phyloP scores from a whole-genome alignment of 352 stramenopile genomes.

The Globisporangium uncinulatum region DNA sequence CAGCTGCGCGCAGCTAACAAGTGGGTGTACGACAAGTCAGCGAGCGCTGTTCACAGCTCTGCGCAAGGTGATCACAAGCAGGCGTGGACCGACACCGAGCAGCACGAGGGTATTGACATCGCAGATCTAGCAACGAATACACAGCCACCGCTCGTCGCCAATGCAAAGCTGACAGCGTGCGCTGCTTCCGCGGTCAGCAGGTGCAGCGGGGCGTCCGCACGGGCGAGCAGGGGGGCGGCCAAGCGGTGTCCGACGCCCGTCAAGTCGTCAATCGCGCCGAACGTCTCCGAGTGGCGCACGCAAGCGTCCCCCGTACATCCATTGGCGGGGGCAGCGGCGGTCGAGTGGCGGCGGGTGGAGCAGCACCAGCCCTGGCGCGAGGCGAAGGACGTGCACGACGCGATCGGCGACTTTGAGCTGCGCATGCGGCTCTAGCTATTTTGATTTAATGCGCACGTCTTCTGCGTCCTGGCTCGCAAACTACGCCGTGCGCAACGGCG shows the following conservation, averaged over 20 bases:
- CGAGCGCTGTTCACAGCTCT: not conserved
- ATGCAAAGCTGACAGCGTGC: not conserved
- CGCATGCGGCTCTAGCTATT: constrained; percentile 17
- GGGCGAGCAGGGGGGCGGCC: constrained; percentile 3
- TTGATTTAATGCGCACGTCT: constrained; percentile 6
- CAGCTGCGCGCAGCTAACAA: constrained; percentile 33
- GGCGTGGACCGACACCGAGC: constrained; percentile 15
- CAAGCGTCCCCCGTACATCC: constrained; percentile 20
- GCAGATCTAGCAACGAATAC: not conserved
- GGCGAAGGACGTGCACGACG: constrained; percentile 21
- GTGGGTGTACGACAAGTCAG: constrained; percentile 26
- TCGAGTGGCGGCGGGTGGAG: constrained; percentile 3
- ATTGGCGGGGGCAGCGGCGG: constrained; percentile 1
- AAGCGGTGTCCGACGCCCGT: not conserved
- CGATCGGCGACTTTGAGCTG: constrained; percentile 39
- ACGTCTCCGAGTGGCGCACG: constrained; percentile 35
- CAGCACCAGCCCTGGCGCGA: constrained; percentile 17
- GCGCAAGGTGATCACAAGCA: constrained; percentile 14
- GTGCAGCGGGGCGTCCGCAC: constrained; percentile 3
- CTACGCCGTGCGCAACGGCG: constrained; percentile 92
- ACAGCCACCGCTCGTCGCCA: not conserved
- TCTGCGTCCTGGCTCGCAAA: too few relatives aligned
- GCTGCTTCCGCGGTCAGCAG: constrained; percentile 3
- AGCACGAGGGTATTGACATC: not conserved
- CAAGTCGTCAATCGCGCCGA: constrained; percentile 27